Conservation (phyloP, 805 yeast genomes). For the Brettanomyces nanus region DNA sequence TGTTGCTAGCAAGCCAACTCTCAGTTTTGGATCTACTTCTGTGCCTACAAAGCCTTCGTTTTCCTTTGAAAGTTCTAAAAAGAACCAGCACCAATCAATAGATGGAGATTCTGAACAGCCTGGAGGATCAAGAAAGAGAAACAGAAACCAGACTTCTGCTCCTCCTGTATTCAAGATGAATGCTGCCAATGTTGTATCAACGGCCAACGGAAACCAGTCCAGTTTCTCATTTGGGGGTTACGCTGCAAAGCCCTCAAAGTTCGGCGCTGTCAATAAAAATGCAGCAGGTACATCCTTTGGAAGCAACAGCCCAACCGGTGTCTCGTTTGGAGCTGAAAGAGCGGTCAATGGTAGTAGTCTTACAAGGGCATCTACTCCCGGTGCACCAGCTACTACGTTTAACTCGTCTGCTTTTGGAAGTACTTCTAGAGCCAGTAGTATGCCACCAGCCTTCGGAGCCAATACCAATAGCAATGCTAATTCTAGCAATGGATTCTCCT, state of each 20-base stretch:
- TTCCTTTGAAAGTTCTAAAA: no score
- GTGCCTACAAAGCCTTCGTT: no score
- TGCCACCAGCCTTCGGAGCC: conserved; percentile 4
- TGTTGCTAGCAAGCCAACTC: not conserved
- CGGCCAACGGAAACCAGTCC: not conserved
- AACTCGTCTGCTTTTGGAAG: not conserved
- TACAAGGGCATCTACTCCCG: conserved; percentile 1
- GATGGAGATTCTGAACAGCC: no score
- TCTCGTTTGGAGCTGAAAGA: no score
- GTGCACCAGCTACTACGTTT: not conserved
- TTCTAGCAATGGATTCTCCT: not conserved
- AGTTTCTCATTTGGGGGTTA: not conserved
- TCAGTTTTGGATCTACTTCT: not conserved
- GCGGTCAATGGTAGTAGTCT: no score
- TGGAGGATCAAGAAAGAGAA: not conserved
- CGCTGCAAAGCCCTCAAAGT: not conserved
- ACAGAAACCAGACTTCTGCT: conserved; percentile 1
- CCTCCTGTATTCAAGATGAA: conserved; percentile 2
- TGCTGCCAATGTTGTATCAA: conserved; percentile 3
- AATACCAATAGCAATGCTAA: not conserved
- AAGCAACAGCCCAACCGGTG: not conserved
- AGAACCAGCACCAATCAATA: no score
- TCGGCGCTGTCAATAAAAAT: not conserved
- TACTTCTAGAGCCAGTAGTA: not conserved
- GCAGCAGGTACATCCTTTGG: not conserved